A percentile compares a stretch with the other conserved stretches of the same genome.
Evolutionary conservation across 768 basidiomycete species (phyloP).

Genomic region (Ramaria rubella): DNA sequence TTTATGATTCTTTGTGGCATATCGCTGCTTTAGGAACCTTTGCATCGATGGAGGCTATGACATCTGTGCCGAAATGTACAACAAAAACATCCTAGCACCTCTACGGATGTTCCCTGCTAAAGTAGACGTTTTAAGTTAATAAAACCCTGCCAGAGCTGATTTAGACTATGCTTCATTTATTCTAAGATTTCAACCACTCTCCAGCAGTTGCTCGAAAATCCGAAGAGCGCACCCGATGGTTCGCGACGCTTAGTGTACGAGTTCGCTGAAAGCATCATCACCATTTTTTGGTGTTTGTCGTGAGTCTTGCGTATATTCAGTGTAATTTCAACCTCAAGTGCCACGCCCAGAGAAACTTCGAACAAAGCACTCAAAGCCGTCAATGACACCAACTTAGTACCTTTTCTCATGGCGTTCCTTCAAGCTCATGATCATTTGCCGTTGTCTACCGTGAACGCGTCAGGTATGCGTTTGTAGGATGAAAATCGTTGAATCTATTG

Average conservation of each 20-base stretch:
- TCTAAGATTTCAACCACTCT: conserved; percentile 67
- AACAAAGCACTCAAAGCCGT: conserved; percentile 87
- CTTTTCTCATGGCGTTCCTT: conserved; percentile 89
- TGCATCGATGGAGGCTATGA: conserved; percentile 95
- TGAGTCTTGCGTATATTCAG: conserved; percentile 43
- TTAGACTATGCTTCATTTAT: background rate
- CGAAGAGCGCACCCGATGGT: conserved; percentile 61
- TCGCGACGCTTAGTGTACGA: conserved; percentile 74
- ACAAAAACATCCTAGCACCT: conserved; percentile 84
- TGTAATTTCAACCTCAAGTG: background rate
- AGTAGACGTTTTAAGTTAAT: conserved; percentile 32
- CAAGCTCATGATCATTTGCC: conserved; percentile 63
- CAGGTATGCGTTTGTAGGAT: conserved; percentile 45
- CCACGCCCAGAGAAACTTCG: conserved; percentile 68
- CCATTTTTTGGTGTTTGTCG: conserved; percentile 91
- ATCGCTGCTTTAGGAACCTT: conserved; percentile 57
- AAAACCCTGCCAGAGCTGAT: background rate
- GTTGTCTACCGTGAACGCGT: conserved; percentile 64
- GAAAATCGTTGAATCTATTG: background rate
- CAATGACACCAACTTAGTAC: conserved; percentile 69
- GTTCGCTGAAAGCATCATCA: conserved; percentile 89
- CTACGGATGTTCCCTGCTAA: conserved; percentile 72
- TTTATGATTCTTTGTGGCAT: conserved; percentile 5
- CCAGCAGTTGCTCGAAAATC: conserved; percentile 54
- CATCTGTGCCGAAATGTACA: conserved; percentile 95